Evolutionary conservation across 2,329 filamentous ascomycete genomes (phyloP), one percentile per base, ranked within the genome.

Genomic region (Beauveria caledonica): DNA sequence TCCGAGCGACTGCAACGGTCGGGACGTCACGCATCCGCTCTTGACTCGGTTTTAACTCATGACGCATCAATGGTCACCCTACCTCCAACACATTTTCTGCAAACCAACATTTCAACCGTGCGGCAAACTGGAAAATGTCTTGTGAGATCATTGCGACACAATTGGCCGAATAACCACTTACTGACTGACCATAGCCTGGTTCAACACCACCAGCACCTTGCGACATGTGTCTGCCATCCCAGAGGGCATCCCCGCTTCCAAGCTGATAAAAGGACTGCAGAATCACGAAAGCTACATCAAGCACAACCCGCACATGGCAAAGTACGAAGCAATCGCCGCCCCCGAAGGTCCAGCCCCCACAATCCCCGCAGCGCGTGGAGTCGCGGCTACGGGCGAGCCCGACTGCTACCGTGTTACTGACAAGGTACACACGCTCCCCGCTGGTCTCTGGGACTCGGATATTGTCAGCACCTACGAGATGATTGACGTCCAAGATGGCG

Each of bases 381-480:
- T 68, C 36, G 62, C 60, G 19, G 66, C 68, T 25, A 61, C 69
- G 29, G 66, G 64, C 19, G 64, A 69, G 44, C 70, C 72, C n/a
- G 67, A 69, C 52, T 72, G 73, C 63, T 84, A 78, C 70, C 72
- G 73, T 36, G 78, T 83, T 25, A 79, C 74, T 7, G 78, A 81
- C 63, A 71, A 75, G 42, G 74, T 82, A 8, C 79, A 82, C 65
- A 73, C 79, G 42, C 72, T 84, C 25, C 80, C 81, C 3, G 79
- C 79, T 15, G 80, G 80, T 2, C 72, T 84, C 29, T 84, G 80
- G 80, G 80, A 81, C 66, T 78, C 75, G 56, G 77, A 78, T 52
- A 78, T 84, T 7, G 74, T 79, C 57, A 83, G 80, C 71, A 77
- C 69, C 6, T 81, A 81, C 66, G 81, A 84, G 69, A 79, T 84